Evolutionary conservation across 371 early-diverging fungal genomes (phyloP).

Genomic region (Haplosporangium sp.): DNA sequence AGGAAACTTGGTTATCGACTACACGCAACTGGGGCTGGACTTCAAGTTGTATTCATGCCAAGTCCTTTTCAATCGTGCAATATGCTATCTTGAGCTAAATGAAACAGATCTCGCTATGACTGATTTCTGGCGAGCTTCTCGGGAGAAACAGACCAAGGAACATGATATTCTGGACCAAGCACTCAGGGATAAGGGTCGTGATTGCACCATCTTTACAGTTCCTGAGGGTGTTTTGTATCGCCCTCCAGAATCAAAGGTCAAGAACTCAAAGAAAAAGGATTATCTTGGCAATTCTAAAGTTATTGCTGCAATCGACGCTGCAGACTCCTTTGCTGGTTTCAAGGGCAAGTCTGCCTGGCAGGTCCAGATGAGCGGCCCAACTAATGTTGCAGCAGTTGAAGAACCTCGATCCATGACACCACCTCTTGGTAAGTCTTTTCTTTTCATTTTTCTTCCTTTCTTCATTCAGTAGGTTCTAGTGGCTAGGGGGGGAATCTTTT

Average conservation of each 20-base stretch:
- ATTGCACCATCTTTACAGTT: constrained; percentile 81
- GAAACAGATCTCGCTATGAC: constrained; percentile 79
- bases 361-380: constrained; percentile 53
- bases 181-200: constrained; percentile 75
- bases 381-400: constrained; percentile 33
- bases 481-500: too few species aligned
- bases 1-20: constrained; percentile 82
- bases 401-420: constrained; percentile 39
- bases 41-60: constrained; percentile 91
- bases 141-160: constrained; percentile 75
- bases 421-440: constrained; percentile 25
- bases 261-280: constrained; percentile 82
- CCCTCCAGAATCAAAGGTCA: constrained; percentile 85
- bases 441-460: too few species aligned
- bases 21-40: constrained; percentile 92
- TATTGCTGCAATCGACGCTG: constrained; percentile 72
- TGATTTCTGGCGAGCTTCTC: constrained; percentile 82
- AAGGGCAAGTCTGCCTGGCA: constrained; percentile 60
- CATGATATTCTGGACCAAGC: constrained; percentile 84
- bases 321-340: constrained; percentile 78
- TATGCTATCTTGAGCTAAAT: constrained; percentile 83
- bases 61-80: constrained; percentile 90
- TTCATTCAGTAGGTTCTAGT: too few species aligned
- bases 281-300: constrained; percentile 84
- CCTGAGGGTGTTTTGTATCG: constrained; percentile 84